Base-by-base conservation (phyloP, 2,329 filamentous ascomycete genomes). In the Karstenula rhodostoma region DNA sequence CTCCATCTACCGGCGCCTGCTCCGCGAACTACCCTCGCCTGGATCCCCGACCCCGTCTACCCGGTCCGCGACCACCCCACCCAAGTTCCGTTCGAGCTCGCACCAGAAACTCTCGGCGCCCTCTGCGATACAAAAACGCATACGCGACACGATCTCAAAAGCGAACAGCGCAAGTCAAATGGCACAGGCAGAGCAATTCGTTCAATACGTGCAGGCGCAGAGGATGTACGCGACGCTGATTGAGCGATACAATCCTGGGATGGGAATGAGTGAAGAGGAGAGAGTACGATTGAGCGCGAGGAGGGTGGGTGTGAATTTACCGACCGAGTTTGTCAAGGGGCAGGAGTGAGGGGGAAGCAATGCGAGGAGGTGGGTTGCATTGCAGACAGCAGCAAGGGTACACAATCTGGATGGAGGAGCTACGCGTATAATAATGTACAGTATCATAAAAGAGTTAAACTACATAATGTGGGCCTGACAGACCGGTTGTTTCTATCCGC, bases 161-260 rank as follows among this genome's bases (percentile, higher is more conserved):
- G 4, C 61, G 1, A 63, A 60, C 17, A 15, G 57, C 9, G 19
- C 56, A 2, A 60, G 61, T 56, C 75, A 73, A 66, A 72, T 66
- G 27, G 73, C 80, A n/a, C 79, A 92, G 67, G 90, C 88, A n/a
- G 87, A 92, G 65, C 93, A 98, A 78, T 88, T 93, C 67, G 79
- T 93, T 27, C 85, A 88, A 59, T 98, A 97, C 76, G 84, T 95
- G 22, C 87, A 87, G 69, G 90, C 94, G n/a, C 95, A 99, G 82
- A 85, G 94, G 55, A 87, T 87, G 75, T 97, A 98, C 77, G 86
- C 87, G 27, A 89, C 87, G 17, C 81, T 98, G 46, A 78, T 98
- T 40, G 94, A 97, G 80, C 86, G 94, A 69, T 98, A 99, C 80
- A 98, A 98, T 78, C 93, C 93, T 0, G 93, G 94, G 19, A 92